Evolutionary conservation across 352 stramenopile genomes (phyloP).

Genomic region (Peronospora destructor): DNA sequence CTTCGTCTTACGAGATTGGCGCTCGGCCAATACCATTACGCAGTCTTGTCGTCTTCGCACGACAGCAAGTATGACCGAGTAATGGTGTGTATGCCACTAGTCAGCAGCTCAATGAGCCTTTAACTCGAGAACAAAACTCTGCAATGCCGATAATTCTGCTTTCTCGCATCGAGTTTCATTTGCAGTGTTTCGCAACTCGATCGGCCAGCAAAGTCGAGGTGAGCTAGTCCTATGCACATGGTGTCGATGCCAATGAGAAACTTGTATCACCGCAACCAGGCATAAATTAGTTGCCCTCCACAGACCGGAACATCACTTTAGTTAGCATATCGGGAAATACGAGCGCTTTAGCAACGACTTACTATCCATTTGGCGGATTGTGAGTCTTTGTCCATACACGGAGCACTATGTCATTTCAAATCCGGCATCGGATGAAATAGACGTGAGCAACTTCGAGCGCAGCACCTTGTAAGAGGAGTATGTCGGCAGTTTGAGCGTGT

Average conservation of each 20-base stretch:
- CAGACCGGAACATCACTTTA: no score
- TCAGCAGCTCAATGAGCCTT: no score
- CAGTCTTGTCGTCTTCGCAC: no score
- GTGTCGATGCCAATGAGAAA: neutral
- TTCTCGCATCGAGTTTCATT: slow-evolving; percentile 21
- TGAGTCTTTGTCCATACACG: no score
- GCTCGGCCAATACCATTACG: no score
- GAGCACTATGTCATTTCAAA: slow-evolving; percentile 92
- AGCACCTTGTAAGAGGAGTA: slow-evolving; percentile 93
- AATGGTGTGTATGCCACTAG: no score
- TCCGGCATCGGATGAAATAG: slow-evolving; percentile 90
- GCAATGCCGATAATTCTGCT: slow-evolving; percentile 17
- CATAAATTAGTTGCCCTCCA: no score
- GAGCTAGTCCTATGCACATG: slow-evolving; percentile 1
- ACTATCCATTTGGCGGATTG: no score
- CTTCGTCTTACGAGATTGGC: no score
- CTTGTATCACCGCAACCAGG: neutral
- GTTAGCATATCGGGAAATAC: no score
- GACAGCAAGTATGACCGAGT: no score
- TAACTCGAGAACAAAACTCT: neutral
- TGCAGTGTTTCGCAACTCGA: neutral
- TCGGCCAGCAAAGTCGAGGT: neutral
- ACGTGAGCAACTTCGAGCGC: slow-evolving; percentile 88
- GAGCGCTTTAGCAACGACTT: no score
- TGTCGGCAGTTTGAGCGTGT: slow-evolving; percentile 94